Conservation (phyloP, 1,284 basidiomycete species). For the Cutaneotrichosporon curvatum region DNA sequence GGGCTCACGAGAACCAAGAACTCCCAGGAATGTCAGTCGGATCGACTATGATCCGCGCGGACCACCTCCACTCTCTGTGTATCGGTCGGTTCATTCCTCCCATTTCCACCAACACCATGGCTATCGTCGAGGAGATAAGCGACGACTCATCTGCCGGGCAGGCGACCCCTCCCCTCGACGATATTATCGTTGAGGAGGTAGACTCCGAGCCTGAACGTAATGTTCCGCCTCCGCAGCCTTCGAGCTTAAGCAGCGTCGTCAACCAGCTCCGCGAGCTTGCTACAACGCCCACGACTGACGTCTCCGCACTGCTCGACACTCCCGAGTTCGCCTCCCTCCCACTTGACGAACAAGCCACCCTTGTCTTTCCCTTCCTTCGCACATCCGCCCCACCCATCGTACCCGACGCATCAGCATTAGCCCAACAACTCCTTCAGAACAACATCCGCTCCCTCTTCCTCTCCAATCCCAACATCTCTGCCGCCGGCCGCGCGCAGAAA, state of each 20-base stretch:
- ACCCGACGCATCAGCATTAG: neutral
- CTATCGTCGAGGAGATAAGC: constrained; percentile 31
- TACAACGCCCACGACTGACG: constrained; percentile 15
- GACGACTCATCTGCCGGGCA: constrained; percentile 4
- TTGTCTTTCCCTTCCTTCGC: constrained; percentile 20
- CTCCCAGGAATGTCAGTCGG: too few species aligned
- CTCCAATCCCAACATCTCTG: neutral
- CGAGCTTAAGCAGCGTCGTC: constrained; percentile 22
- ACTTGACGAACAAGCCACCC: constrained; percentile 20
- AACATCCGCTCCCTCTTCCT: neutral
- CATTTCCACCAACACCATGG: constrained; percentile 18
- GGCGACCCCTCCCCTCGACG: neutral
- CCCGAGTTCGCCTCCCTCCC: constrained; percentile 9
- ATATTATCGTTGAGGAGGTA: constrained; percentile 9
- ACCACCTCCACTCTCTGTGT: too few species aligned
- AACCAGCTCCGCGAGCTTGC: constrained; percentile 19
- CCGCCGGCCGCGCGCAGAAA: too few species aligned
- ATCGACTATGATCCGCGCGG: too few species aligned
- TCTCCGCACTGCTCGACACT: neutral
- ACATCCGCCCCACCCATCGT: constrained; percentile 3
- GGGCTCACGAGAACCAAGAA: too few species aligned
- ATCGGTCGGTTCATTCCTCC: neutral
- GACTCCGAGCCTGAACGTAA: too few species aligned
- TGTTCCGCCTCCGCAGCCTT: neutral
- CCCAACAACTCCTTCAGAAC: too few species aligned